Evolutionary conservation across 768 basidiomycete genomes (phyloP).

Genomic region (Stropharia rugosoannulata): DNA sequence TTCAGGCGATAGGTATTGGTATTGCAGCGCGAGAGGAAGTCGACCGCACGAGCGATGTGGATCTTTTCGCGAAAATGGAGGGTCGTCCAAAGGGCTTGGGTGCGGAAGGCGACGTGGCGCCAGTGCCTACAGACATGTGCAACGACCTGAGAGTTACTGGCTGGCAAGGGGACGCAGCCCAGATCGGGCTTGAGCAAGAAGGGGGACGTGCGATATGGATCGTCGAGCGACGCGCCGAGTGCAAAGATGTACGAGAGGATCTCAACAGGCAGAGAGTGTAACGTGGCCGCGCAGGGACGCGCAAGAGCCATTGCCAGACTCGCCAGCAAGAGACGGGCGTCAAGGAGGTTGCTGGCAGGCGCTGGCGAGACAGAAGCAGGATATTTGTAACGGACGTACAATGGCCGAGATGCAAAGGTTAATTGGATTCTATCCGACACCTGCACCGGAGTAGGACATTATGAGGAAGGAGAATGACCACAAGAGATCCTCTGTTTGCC

Average conservation of each 20-base stretch:
- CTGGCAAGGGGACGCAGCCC: conserved; percentile 37
- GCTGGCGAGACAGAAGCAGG: conserved; percentile 12
- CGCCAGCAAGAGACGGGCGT: conserved; percentile 14
- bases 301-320: conserved; percentile 13
- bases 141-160: conserved; percentile 49
- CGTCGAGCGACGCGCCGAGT: conserved; percentile 45
- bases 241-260: conserved; percentile 56
- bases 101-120: conserved; percentile 52
- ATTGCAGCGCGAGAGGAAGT: conserved; percentile 40
- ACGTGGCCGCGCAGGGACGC: conserved; percentile 21
- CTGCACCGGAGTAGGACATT: conserved; percentile 5
- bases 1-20: conserved; percentile 37
- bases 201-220: conserved; percentile 43
- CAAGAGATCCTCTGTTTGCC: conserved; percentile 17
- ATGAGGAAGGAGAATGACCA: conserved; percentile 13
- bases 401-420: conserved; percentile 13
- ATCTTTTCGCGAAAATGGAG: conserved; percentile 51
- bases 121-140: conserved; percentile 59
- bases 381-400: conserved; percentile 15
- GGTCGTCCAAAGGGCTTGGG: conserved; percentile 52
- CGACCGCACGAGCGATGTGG: conserved; percentile 47
- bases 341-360: conserved; percentile 14
- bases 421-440: conserved; percentile 3
- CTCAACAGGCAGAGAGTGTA: conserved; percentile 57
- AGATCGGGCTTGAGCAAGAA: conserved; percentile 50